Evolutionary conservation across 139 green algal genomes (phyloP), one percentile per base, ranked within the genome.

Genomic region (Tetraselmis striata): DNA sequence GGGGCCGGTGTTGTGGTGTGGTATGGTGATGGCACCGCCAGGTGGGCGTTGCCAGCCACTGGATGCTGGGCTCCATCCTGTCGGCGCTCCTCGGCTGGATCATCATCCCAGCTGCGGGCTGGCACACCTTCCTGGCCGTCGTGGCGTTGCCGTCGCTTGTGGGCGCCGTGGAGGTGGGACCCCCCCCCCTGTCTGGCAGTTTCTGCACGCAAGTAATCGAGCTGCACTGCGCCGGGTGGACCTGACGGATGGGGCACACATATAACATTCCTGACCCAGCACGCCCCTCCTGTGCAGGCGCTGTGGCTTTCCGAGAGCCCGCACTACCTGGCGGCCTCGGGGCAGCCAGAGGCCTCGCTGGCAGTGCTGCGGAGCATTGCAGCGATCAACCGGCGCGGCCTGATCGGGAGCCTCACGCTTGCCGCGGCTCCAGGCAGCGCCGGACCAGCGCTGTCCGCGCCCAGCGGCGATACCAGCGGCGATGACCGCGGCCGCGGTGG

Each of bases 41-140:
- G 45, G 45, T 67, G 18, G 45, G 45, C 11, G 77, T 90, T 2
- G 88, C 85, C 0, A 82, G 83, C 24, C 83, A 82, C 31, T 91
- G 88, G 88, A 91, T 91, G 88, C 23, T 91, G 22, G 88, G 88
- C n/a, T 88, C 81, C 45, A 80, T 91, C 5, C 87, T 82, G 32
- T 85, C 81, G 24, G 88, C 88, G 27, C 59, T 59, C 18, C 5
- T 83, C 2, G 88, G 88, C 77, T 90, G 86, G 88, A 26, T 83
- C 29, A 67, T 91, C 67, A 88, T 91, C 29, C 83, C 78, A 5
- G 26, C 11, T 23, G 26, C 23, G 11, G 86, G 86, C 26, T 91
- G 88, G 88, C 81, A 86, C 0, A 26, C 32, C 1, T 90, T 89
- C 76, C 77, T 91, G 5, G 31, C 88, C 24, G 80, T 87, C 29